phyloP scores from a whole-genome alignment of 192 early-diverging fungal genomes.

The Rhizophagus sp. region DNA sequence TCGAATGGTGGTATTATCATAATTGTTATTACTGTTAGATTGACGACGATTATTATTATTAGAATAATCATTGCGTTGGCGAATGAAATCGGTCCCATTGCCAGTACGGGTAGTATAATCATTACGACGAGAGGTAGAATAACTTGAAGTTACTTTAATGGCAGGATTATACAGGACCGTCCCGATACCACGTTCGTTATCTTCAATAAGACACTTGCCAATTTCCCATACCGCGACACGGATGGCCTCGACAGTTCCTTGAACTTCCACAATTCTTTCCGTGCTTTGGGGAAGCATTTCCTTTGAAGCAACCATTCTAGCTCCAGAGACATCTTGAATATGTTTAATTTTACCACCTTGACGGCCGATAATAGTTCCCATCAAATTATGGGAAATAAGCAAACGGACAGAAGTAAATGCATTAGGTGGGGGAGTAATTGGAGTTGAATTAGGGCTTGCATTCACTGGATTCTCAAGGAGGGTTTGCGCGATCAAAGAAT shows the following conservation, averaged over 20 bases:
- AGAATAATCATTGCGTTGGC: slow-evolving; percentile 28
- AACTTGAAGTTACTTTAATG: slow-evolving; percentile 38
- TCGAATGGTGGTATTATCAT: slow-evolving; percentile 57
- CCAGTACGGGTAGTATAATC: slow-evolving; percentile 53
- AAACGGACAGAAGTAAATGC: slow-evolving; percentile 73
- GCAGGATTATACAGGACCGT: slow-evolving; percentile 85
- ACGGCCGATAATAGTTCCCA: slow-evolving; percentile 94
- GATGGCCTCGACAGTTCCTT: slow-evolving; percentile 83
- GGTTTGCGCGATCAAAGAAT: slow-evolving; percentile 78
- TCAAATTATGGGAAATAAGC: slow-evolving; percentile 87
- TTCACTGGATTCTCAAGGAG: slow-evolving; percentile 74
- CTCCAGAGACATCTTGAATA: slow-evolving; percentile 89
- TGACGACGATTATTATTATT: slow-evolving; percentile 30
- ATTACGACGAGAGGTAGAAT: slow-evolving; percentile 23
- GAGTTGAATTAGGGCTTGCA: slow-evolving; percentile 52
- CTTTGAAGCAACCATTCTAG: slow-evolving; percentile 84
- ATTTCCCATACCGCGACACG: slow-evolving; percentile 83
- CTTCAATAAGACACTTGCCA: slow-evolving; percentile 81
- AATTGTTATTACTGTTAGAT: slow-evolving; percentile 22
- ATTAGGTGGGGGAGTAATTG: slow-evolving; percentile 48
- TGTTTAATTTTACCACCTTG: slow-evolving; percentile 93
- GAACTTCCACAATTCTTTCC: slow-evolving; percentile 88
- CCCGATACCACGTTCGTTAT: slow-evolving; percentile 80
- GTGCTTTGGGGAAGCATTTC: slow-evolving; percentile 92
- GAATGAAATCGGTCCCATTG: slow-evolving; percentile 57